Conservation (phyloP, 441 rosid genomes). For the Arabidopsis lyrata region DNA sequence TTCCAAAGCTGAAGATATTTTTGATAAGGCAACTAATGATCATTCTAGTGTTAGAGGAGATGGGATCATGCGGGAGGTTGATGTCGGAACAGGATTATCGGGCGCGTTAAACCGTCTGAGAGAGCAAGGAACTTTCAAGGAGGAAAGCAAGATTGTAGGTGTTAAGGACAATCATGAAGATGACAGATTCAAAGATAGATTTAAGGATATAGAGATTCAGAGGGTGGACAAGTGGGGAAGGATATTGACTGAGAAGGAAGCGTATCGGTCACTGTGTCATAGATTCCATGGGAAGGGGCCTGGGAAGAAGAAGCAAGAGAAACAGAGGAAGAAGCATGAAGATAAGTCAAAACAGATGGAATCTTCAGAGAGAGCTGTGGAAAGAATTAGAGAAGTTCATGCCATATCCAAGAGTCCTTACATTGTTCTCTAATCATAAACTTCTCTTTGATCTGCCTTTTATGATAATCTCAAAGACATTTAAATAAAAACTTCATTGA, state of each 20-base stretch:
- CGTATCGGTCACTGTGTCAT: constrained; percentile 20
- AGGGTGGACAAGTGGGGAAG: constrained; percentile 35
- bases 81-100: constrained; percentile 32
- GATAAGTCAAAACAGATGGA: constrained; percentile 17
- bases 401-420: constrained; percentile 33
- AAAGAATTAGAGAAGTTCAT: constrained; percentile 25
- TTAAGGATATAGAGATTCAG: constrained; percentile 25
- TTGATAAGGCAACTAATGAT: neutral
- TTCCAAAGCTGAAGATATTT: constrained; percentile 9
- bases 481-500: neutral
- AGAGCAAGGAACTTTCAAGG: constrained; percentile 36
- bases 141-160: neutral
- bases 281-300: constrained; percentile 37
- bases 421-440: constrained; percentile 18
- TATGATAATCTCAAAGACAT: neutral
- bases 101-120: constrained; percentile 24
- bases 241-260: constrained; percentile 19
- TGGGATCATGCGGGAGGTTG: constrained; percentile 32
- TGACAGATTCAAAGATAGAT: constrained; percentile 30
- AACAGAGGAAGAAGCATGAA: constrained; percentile 22
- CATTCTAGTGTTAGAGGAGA: constrained; percentile 12
- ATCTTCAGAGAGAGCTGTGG: constrained; percentile 33
- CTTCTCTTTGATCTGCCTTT: constrained; percentile 2
- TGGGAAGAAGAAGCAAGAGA: constrained; percentile 39
- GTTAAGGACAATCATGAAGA: constrained; percentile 11